Conservation (phyloP, 495 filamentous ascomycete genomes). For the Trypethelium eluteriae region DNA sequence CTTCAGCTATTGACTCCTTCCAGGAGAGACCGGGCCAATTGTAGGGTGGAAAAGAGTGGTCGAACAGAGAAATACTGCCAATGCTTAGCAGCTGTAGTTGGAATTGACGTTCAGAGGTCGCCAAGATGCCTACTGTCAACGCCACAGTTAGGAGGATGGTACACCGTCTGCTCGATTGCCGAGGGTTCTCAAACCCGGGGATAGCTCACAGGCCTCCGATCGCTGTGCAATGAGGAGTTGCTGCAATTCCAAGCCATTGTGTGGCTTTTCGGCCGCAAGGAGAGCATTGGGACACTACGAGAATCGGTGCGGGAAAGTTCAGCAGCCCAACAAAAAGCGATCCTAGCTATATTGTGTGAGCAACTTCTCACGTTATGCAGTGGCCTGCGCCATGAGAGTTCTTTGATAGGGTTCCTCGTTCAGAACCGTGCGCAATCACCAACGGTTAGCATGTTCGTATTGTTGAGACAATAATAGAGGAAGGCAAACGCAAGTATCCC, state of each 20-base stretch:
- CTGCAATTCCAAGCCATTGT: background rate
- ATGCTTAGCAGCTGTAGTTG: constrained; percentile 1
- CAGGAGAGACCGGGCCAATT: background rate
- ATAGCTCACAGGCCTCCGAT: background rate
- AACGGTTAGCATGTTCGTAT: background rate
- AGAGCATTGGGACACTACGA: background rate
- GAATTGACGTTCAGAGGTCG: background rate
- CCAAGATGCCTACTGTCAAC: background rate
- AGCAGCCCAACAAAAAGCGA: background rate
- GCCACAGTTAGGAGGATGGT: constrained; percentile 3
- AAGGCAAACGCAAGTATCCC: background rate
- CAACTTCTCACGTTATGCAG: background rate
- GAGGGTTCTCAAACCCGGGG: background rate
- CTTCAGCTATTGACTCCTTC: constrained; percentile 1
- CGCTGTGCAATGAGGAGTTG: background rate
- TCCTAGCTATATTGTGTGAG: background rate
- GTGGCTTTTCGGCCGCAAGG: background rate
- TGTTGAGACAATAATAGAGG: background rate
- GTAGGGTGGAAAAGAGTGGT: background rate
- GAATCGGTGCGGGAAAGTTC: background rate
- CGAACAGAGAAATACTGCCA: background rate
- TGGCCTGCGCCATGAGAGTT: background rate
- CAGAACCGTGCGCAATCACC: background rate
- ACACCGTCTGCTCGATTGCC: background rate
- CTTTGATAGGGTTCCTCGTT: background rate